Evolutionary conservation across 2,329 filamentous ascomycete species (phyloP), one percentile per base, ranked within the genome.

Genomic region (Nemania abortiva): DNA sequence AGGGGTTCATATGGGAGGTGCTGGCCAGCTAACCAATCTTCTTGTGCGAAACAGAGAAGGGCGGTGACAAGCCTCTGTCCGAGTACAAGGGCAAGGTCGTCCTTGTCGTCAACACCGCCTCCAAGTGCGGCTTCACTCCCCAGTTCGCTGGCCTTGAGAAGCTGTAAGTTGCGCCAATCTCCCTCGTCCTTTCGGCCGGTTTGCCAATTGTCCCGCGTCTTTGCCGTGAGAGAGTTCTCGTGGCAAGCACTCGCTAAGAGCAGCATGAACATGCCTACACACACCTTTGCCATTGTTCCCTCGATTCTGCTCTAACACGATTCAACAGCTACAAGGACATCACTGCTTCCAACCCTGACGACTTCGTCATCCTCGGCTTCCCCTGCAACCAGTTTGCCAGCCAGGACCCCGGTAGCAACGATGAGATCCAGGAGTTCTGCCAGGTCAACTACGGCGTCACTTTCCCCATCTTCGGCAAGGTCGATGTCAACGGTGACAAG

Each of bases 41-140:
- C 53, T 66, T 58, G 47, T 27, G 45, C 20, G 49, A 24, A 72
- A 74, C 78, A 94, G 91, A 94, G 80, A 91, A 90, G 80, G 94
- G 94, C 81, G 79, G 88, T 65, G 87, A 92, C 74, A 91, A 91
- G 79, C 85, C 90, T 68, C 87, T 98, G 73, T 79, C 84, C 74
- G 82, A 90, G 70, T 92, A 94, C 84, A 90, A 93, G 81, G 93
- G 92, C 87, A 98, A 98, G 83, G 95, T 98, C 75, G 89, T 98
- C 76, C 91, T 99, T 70, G 87, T 97, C 77, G 94, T 99, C 84
- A 99, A 99, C 89, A 98, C 95, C 1, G 96, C 96, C 75, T 97
- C 93, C 81, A 98, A 98, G 86, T 99, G 96, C 86, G 95, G 96
- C 81, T 98, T 98, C 89, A 98, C 96, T 2, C 94, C 94, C 13